These are phyloP conservation scores for Aphanocladium album DNA, from an alignment of 2,329 filamentous ascomycete species.

Conservation along the genomic window DNA sequence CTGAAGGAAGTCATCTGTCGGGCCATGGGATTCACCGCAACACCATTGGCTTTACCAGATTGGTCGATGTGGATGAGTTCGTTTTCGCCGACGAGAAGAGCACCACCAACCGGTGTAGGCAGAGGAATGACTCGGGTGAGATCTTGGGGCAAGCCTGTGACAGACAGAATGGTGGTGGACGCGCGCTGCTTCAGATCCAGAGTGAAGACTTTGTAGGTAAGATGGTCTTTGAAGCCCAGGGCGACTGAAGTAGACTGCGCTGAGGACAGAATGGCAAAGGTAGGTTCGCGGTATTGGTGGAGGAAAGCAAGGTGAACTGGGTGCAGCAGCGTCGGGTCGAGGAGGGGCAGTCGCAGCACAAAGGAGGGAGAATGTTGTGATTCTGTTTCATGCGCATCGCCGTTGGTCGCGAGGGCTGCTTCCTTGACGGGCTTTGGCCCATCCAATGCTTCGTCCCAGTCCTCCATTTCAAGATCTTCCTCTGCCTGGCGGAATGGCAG, in stretches of 20 bases:
- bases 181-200: constrained; percentile 89
- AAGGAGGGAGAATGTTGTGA: constrained; percentile 86
- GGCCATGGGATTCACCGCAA: constrained; percentile 88
- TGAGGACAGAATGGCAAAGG: constrained; percentile 88
- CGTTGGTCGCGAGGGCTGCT: constrained; percentile 28
- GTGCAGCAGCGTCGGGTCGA: constrained; percentile 83
- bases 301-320: constrained; percentile 90
- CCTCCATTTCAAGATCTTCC: constrained; percentile 86
- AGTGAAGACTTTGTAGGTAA: constrained; percentile 92
- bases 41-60: constrained; percentile 85
- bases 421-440: constrained; percentile 55
- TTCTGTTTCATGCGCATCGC: constrained; percentile 37
- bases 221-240: constrained; percentile 76
- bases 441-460: constrained; percentile 80
- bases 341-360: constrained; percentile 80
- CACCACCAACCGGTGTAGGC: constrained; percentile 81
- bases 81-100: constrained; percentile 79
- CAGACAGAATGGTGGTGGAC: constrained; percentile 86
- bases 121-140: constrained; percentile 77
- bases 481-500: constrained; percentile 83
- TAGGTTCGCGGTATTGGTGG: constrained; percentile 95
- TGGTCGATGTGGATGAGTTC: constrained; percentile 95
- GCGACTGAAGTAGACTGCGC: constrained; percentile 67
- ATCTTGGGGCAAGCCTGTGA: constrained; percentile 80
- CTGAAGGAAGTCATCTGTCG: constrained; percentile 77